Base-by-base conservation (phyloP, 176 grass and related monocot genomes). In the Cenchrus americanus region DNA sequence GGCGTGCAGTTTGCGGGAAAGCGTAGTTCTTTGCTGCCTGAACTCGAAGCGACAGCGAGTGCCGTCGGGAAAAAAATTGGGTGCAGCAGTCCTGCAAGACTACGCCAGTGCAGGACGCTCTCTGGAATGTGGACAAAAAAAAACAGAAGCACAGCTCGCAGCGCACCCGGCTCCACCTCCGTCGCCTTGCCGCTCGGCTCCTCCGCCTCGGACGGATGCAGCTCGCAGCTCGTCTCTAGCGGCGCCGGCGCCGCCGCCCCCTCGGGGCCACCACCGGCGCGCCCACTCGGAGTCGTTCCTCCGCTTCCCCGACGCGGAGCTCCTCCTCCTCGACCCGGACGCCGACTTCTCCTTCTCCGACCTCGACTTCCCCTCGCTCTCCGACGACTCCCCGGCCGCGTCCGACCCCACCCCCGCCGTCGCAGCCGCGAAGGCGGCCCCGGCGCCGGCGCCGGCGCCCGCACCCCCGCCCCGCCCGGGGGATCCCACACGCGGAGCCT, bases 281-380 rank as follows among this genome's bases (percentile, higher is more conserved):
- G 89, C 96, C 42, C 85, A 94, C 83, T 99, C 93, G 19, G 96
- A 99, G 81, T 86, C 89, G 42, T 94, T 96, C 80, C 86, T 99
- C 19, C 91, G 91, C 26, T 75, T 96, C 73, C 89, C 93, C 4
- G 96, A 99, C 75, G 93, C 89, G 40, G 85, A 95, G 83, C 91
- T 99, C 17, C 80, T 96, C n/a, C n/a, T n/a, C 7, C 89, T 94
- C 27, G 93, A 93, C 72, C 83, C 96, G 3, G 96, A 99, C 86
- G 87, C 85, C 1, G 96, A 96, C 80, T 92, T 96, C 89, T 81
- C 85, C 77, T 89, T 99, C 81, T 99, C 96, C 13, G 96, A 99
- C 71, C 89, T 96, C 68, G 93, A 99, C 40, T 96, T 99, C 73
- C 93, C 93, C 77, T 94, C 89, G 7, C 89, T 96, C 83, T 96